Percentiles rank a stretch among this genome's conserved stretches.
Evolutionary conservation across 176 grass and related monocot genomes (phyloP).

Genomic region (Oropetium thomaeum): DNA sequence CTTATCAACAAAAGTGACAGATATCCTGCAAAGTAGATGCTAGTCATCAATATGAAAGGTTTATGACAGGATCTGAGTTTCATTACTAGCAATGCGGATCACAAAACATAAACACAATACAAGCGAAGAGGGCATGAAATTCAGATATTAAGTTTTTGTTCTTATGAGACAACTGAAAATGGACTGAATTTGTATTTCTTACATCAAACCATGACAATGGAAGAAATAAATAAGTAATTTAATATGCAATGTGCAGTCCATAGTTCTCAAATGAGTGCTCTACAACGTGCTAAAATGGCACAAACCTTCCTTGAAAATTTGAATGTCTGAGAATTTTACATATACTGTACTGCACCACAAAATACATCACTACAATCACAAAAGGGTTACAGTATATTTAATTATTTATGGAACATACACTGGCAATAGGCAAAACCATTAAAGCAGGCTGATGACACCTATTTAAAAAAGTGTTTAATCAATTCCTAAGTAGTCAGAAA

Average conservation of each 20-base stretch:
- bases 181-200: neutral
- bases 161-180: neutral
- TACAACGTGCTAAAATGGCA: neutral
- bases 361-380: neutral
- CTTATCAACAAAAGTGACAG: constrained; percentile 81
- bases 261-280: neutral
- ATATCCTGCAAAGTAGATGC: constrained; percentile 59
- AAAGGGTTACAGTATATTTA: constrained; percentile 4
- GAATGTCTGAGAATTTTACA: neutral
- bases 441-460: neutral
- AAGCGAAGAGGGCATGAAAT: neutral
- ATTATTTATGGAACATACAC: neutral
- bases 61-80: neutral
- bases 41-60: neutral
- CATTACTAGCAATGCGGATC: neutral
- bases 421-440: neutral
- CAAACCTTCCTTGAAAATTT: neutral
- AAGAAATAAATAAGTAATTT: neutral
- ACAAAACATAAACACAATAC: neutral
- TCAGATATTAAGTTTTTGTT: neutral
- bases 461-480: too few relatives aligned
- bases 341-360: neutral
- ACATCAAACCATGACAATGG: neutral
- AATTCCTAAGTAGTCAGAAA: too few relatives aligned
- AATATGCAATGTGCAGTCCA: constrained; percentile 1